phyloP scores from a whole-genome alignment of 2,329 filamentous ascomycete genomes.

The Penicillium sp. region DNA sequence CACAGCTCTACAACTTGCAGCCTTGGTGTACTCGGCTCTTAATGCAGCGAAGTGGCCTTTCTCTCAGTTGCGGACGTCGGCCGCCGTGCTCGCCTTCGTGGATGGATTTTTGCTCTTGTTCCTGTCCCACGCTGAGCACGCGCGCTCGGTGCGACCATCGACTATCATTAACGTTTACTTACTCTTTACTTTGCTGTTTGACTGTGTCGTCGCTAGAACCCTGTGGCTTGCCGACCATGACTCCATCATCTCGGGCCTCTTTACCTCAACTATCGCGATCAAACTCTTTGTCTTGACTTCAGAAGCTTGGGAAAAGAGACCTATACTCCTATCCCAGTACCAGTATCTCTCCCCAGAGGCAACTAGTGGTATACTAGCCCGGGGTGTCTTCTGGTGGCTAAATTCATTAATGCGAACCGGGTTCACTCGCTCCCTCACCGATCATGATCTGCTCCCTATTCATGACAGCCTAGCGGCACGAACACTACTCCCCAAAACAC shows the following conservation, averaged over 20 bases:
- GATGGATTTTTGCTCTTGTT: not conserved
- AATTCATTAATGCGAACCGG: not conserved
- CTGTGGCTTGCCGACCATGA: not conserved
- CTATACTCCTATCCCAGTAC: not conserved
- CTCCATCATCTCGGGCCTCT: not conserved
- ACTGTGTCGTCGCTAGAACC: not conserved
- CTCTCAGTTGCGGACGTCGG: not conserved
- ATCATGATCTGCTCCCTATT: not conserved
- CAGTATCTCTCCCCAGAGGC: not conserved
- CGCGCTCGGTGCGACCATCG: not conserved
- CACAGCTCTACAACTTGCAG: not conserved
- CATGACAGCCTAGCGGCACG: not conserved
- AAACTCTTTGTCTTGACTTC: not conserved
- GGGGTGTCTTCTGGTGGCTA: not conserved
- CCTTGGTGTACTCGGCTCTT: not conserved
- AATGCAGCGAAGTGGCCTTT: not conserved
- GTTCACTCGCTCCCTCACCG: not conserved
- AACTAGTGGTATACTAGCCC: not conserved
- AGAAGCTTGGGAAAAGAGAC: not conserved
- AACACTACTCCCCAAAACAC: not conserved
- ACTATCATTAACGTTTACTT: not conserved
- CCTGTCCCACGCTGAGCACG: not conserved
- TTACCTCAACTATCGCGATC: not conserved
- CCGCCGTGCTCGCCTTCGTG: not conserved
- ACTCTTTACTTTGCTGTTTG: not conserved